Evolutionary conservation across 768 basidiomycete genomes (phyloP).

Genomic region (Leucocoprinus sp.): DNA sequence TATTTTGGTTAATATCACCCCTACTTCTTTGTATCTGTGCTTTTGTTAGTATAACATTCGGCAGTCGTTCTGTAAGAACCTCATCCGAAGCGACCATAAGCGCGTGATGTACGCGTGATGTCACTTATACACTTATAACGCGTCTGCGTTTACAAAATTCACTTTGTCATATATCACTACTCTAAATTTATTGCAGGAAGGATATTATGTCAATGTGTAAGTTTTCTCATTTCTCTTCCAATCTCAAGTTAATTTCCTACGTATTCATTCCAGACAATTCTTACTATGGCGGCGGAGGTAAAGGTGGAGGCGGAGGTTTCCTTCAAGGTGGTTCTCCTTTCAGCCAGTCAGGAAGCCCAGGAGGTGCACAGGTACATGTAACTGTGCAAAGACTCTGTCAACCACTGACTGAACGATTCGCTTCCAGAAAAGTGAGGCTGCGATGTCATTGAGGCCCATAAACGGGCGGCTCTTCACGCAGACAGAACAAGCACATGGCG

Average conservation of each 20-base stretch:
- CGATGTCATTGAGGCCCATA: slow-evolving; percentile 51
- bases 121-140: not conserved
- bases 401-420: not conserved
- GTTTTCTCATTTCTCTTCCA: not conserved
- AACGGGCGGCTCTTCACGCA: slow-evolving; percentile 68
- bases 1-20: slow-evolving; percentile 3
- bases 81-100: no score
- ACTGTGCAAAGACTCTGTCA: not conserved
- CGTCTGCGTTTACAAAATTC: no score
- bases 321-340: slow-evolving; percentile 55
- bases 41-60: no score
- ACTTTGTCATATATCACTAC: slow-evolving; percentile 11
- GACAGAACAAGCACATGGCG: slow-evolving; percentile 78
- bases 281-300: slow-evolving; percentile 34
- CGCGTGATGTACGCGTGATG: slow-evolving; percentile 4
- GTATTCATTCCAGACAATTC: slow-evolving; percentile 16
- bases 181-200: not conserved
- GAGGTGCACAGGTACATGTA: slow-evolving; percentile 36
- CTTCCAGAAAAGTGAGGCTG: slow-evolving; percentile 28
- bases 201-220: slow-evolving; percentile 40
- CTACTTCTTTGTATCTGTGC: not conserved
- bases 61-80: no score
- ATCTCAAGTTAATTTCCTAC: not conserved
- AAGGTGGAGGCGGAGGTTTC: slow-evolving; percentile 53
- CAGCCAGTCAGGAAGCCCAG: slow-evolving; percentile 50